A percentile compares a stretch with the other conserved stretches of the same genome.
These are phyloP conservation scores for Cajanus cajan DNA, from an alignment of 306 rosid genomes.

Conservation along the genomic window DNA sequence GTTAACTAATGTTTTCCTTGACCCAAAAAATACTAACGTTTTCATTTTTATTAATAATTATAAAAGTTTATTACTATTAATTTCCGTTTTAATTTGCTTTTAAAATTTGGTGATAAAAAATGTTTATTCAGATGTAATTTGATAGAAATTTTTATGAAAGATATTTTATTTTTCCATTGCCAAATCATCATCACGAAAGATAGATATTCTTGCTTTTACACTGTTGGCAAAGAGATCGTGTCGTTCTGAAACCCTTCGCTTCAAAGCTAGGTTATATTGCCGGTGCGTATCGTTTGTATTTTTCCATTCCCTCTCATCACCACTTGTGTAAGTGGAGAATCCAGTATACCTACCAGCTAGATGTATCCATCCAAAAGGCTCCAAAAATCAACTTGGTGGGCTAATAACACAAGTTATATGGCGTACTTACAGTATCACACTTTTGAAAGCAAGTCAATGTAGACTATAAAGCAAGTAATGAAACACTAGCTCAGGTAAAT, in stretches of 20 bases:
- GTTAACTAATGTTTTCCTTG: not conserved
- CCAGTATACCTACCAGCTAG: not conserved
- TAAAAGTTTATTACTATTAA: not conserved
- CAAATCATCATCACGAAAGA: not conserved
- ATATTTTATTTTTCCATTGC: not conserved
- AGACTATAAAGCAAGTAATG: not conserved
- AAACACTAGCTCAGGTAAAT: constrained; percentile 31
- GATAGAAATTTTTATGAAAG: no score
- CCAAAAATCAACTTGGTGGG: constrained; percentile 7
- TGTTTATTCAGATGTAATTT: not conserved
- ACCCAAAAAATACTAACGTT: not conserved
- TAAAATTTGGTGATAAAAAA: not conserved
- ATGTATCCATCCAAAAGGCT: not conserved
- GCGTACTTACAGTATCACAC: not conserved
- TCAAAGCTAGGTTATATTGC: not conserved
- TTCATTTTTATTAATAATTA: not conserved
- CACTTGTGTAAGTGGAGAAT: not conserved
- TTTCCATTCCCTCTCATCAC: not conserved
- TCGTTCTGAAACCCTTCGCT: not conserved
- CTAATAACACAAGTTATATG: not conserved
- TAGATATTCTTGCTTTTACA: not conserved
- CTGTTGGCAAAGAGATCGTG: not conserved
- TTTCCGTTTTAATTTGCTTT: not conserved
- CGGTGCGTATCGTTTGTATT: not conserved
- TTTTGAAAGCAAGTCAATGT: not conserved